phyloP scores from a whole-genome alignment of 305 asterid genomes.

The Ajuga reptans region DNA sequence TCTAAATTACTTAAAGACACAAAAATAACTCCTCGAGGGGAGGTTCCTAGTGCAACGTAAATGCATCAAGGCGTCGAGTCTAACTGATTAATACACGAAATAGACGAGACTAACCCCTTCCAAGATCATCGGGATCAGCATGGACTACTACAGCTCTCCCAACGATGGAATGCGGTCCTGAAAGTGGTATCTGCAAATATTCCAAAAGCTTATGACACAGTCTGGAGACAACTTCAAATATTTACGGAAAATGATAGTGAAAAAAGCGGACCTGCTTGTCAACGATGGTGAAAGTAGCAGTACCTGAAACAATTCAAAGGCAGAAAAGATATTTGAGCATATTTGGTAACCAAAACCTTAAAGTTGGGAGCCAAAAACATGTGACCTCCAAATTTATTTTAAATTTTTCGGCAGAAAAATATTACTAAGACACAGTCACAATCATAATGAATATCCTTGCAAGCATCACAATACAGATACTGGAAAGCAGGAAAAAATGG shows the following conservation, averaged over 20 bases:
- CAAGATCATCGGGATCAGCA: slow-evolving; percentile 93
- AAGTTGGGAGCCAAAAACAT: neutral
- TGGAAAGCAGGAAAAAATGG: neutral
- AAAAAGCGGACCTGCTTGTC: slow-evolving; percentile 56
- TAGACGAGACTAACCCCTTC: slow-evolving; percentile 49
- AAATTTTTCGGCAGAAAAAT: neutral
- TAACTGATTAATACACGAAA: neutral
- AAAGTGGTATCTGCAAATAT: slow-evolving; percentile 63
- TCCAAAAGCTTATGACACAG: neutral
- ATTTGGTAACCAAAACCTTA: neutral
- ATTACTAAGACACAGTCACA: neutral
- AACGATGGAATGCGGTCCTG: slow-evolving; percentile 66
- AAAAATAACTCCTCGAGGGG: too few relatives aligned
- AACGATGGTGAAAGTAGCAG: slow-evolving; percentile 47
- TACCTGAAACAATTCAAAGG: slow-evolving; percentile 39
- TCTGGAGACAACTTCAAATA: neutral
- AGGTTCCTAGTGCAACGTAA: too few relatives aligned
- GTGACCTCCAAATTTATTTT: neutral
- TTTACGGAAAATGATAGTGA: neutral
- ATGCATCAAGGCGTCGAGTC: neutral
- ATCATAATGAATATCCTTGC: neutral
- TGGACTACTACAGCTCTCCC: slow-evolving; percentile 98
- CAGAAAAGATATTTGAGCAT: neutral
- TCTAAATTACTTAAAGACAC: neutral
- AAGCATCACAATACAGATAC: neutral